Conservation (phyloP, 192 early-diverging fungal genomes). For the Rhizoclosmatium globosum region DNA sequence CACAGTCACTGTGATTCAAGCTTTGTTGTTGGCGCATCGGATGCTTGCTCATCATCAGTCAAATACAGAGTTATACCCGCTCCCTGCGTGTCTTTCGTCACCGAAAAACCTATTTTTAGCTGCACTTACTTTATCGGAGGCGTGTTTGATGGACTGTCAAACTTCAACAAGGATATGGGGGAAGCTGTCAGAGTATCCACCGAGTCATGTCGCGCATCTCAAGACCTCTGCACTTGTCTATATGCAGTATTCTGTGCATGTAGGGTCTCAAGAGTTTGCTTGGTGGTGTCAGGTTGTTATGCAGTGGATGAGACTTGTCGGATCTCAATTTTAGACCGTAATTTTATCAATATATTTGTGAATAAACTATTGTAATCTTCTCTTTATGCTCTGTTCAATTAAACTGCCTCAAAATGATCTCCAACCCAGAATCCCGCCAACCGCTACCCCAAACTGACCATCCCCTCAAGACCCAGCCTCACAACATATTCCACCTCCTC, state of each 20-base stretch:
- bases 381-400: neutral
- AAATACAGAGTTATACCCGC: neutral
- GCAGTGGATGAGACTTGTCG: slow-evolving; percentile 17
- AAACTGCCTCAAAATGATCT: neutral
- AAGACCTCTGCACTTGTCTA: slow-evolving; percentile 15
- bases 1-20: slow-evolving; percentile 17
- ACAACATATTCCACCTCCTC: neutral
- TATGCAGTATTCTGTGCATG: slow-evolving; percentile 24
- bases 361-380: neutral
- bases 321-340: neutral
- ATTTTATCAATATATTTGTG: neutral
- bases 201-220: neutral
- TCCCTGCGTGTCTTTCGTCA: slow-evolving; percentile 1
- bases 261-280: slow-evolving; percentile 12
- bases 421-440: neutral
- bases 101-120: slow-evolving; percentile 13
- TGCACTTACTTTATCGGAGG: slow-evolving; percentile 11
- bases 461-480: neutral
- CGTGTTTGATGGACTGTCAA: slow-evolving; percentile 19
- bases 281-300: slow-evolving; percentile 15
- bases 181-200: neutral
- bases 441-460: neutral
- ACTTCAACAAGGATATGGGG: slow-evolving; percentile 18
- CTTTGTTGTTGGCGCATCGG: slow-evolving; percentile 11
- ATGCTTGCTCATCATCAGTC: neutral